Evolutionary conservation across 306 rosid genomes (phyloP).

Genomic region (Hippophae tibetana): DNA sequence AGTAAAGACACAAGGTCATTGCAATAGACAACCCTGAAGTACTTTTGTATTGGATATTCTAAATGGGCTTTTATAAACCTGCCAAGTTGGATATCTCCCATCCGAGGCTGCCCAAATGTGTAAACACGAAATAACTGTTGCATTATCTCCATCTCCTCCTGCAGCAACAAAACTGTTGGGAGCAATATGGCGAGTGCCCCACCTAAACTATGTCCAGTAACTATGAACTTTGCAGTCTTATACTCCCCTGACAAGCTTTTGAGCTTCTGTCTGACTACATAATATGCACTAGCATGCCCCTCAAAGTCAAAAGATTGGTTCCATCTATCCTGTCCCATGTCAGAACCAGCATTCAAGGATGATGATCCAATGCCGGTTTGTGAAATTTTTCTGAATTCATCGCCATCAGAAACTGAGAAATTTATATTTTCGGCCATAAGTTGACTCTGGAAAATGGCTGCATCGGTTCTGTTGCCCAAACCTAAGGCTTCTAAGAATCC

Average conservation of each 20-base stretch:
- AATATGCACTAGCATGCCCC: conserved; percentile 36
- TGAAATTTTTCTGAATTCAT: no score
- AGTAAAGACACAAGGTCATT: conserved; percentile 80
- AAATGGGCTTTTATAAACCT: conserved; percentile 54
- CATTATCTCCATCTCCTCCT: conserved; percentile 51
- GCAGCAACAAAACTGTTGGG: conserved; percentile 53
- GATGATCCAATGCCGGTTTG: conserved; percentile 7
- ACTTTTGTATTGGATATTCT: conserved; percentile 34
- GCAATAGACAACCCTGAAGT: conserved; percentile 69
- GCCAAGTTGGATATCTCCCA: conserved; percentile 52
- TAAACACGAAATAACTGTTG: conserved; percentile 48
- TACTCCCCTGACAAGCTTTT: conserved; percentile 50
- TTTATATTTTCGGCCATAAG: conserved; percentile 18
- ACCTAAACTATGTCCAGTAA: conserved; percentile 80
- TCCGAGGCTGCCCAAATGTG: conserved; percentile 78
- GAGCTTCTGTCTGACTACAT: conserved; percentile 38
- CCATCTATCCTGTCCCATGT: conserved; percentile 5
- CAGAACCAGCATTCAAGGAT: conserved; percentile 9
- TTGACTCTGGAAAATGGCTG: conserved; percentile 30
- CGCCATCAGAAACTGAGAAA: conserved; percentile 1
- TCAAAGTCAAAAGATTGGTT: conserved; percentile 14
- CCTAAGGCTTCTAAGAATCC: conserved; percentile 87
- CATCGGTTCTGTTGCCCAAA: conserved; percentile 42
- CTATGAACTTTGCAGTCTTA: conserved; percentile 52
- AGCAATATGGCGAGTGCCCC: conserved; percentile 68